Conservation (phyloP, 331 rosid species). For the Acacia pycnantha region DNA sequence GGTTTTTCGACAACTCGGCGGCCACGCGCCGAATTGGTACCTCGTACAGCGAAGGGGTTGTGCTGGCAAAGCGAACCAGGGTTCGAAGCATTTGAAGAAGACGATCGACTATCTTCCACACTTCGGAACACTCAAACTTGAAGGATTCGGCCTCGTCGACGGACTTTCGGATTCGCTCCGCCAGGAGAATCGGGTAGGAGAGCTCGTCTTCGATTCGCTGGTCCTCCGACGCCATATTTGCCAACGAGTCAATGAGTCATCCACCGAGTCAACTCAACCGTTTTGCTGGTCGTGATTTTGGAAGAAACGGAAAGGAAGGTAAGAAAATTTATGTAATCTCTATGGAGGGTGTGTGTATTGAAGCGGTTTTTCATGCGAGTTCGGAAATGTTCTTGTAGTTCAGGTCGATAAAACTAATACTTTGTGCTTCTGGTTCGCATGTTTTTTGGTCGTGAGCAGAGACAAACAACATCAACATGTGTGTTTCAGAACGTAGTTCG, state of each 20-base stretch:
- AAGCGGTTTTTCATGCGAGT: neutral
- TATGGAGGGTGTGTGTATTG: neutral
- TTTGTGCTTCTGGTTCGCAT: neutral
- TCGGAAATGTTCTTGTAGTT: neutral
- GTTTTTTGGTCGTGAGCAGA: neutral
- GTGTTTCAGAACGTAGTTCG: neutral
- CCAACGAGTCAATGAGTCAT: conserved; percentile 11
- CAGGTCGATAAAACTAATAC: neutral
- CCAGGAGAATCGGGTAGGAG: conserved; percentile 56
- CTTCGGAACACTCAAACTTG: conserved; percentile 48
- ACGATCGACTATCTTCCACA: conserved; percentile 47
- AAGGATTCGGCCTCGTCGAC: conserved; percentile 45
- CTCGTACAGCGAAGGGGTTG: conserved; percentile 44
- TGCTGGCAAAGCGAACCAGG: conserved; percentile 47
- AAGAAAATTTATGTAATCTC: neutral
- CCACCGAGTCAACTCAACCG: neutral
- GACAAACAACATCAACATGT: neutral
- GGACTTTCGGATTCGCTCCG: conserved; percentile 63
- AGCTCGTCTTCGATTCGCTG: conserved; percentile 60
- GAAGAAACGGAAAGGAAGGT: neutral
- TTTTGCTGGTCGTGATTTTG: neutral
- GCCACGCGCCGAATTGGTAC: conserved; percentile 49
- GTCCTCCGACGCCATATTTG: conserved; percentile 50
- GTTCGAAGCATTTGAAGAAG: conserved; percentile 55
- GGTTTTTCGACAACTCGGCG: conserved; percentile 39